Percentiles rank a stretch among this genome's conserved stretches.
phyloP scores from a whole-genome alignment of 225 moss, liverwort and hornwort species.

The Asterella californica region DNA sequence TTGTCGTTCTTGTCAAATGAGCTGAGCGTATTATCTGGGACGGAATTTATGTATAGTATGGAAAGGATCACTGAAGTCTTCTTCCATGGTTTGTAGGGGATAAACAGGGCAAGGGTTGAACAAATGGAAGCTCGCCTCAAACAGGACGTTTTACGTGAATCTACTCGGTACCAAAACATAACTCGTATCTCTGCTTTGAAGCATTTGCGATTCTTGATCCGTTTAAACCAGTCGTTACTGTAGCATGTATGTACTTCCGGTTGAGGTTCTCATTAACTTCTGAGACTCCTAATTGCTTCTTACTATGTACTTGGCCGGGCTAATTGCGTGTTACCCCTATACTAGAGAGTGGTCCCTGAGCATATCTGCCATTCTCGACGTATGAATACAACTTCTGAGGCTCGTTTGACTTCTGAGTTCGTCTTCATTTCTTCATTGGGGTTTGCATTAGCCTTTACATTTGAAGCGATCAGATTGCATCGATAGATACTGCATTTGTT shows the following conservation, averaged over 20 bases:
- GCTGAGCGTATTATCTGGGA: not conserved
- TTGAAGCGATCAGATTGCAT: too few relatives aligned
- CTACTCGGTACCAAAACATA: constrained; percentile 47
- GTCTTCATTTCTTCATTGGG: too few relatives aligned
- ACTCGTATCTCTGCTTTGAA: not conserved
- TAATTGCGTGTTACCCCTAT: too few relatives aligned
- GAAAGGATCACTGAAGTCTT: not conserved
- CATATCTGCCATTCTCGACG: too few relatives aligned
- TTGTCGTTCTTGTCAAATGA: not conserved
- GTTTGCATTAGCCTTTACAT: too few relatives aligned
- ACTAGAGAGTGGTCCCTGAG: too few relatives aligned
- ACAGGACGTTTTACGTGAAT: constrained; percentile 87
- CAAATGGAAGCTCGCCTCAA: constrained; percentile 99
- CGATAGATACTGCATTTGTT: too few relatives aligned
- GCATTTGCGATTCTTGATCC: not conserved
- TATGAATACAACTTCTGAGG: too few relatives aligned
- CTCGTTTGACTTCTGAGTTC: too few relatives aligned
- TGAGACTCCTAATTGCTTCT: too few relatives aligned
- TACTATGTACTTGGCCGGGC: too few relatives aligned
- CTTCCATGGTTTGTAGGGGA: constrained; percentile 58
- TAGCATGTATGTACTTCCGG: not conserved
- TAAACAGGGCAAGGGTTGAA: constrained; percentile 94
- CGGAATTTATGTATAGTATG: not conserved
- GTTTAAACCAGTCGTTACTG: not conserved
- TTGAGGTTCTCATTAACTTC: not conserved